phyloP scores from a whole-genome alignment of 73 alveolate genomes.

The Paramecium primaurelia region DNA sequence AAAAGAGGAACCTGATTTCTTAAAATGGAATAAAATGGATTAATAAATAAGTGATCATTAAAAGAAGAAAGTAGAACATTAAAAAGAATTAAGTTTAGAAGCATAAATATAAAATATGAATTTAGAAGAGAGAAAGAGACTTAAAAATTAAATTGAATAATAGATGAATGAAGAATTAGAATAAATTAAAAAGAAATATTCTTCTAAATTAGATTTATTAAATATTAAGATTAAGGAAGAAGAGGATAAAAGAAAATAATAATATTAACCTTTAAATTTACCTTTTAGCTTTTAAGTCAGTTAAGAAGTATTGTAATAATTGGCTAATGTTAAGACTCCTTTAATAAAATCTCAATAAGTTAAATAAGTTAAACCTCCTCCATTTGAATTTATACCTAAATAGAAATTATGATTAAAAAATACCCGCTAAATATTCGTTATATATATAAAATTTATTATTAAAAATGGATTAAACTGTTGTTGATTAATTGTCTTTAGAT shows the following conservation, averaged over 20 bases:
- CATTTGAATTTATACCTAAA: constrained; percentile 29
- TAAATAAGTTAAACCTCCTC: background rate
- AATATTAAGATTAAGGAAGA: background rate
- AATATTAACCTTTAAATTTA: background rate
- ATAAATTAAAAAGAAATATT: background rate
- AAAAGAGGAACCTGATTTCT: background rate
- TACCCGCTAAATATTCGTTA: constrained; percentile 29
- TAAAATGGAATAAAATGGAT: background rate
- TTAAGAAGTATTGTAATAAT: background rate
- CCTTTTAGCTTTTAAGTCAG: background rate
- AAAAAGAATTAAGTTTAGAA: background rate
- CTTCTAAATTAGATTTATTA: background rate
- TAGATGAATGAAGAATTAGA: background rate
- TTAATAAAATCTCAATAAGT: background rate
- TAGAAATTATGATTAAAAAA: background rate
- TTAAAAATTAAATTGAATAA: background rate
- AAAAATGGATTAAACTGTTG: constrained; percentile 28
- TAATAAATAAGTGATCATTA: background rate
- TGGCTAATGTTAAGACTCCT: background rate
- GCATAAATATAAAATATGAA: background rate
- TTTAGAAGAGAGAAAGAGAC: background rate
- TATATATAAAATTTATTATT: background rate
- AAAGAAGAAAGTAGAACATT: background rate
- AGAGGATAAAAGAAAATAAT: background rate
- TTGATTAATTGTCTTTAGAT: constrained; percentile 1